Percentiles rank a stretch among this genome's conserved stretches.
Evolutionary conservation across 2,329 filamentous ascomycete species (phyloP).

Genomic region (Cercospora nicotianae): DNA sequence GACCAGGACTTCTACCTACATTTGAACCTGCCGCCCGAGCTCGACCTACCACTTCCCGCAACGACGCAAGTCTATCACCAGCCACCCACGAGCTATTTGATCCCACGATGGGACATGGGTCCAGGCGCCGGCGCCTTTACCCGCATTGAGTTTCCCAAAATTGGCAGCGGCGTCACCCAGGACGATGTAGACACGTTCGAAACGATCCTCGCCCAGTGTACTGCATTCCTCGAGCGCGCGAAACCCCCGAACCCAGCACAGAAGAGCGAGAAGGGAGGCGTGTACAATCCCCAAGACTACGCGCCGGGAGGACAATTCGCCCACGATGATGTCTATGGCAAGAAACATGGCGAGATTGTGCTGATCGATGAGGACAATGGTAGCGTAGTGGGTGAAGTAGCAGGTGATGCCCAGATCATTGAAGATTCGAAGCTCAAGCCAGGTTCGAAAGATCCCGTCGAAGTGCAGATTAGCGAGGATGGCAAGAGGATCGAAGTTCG

Average conservation of each 20-base stretch:
- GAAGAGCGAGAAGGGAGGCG: constrained; percentile 34
- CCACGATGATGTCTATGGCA: constrained; percentile 47
- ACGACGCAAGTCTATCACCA: constrained; percentile 98
- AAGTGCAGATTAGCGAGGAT: constrained; percentile 71
- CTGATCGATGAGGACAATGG: constrained; percentile 95
- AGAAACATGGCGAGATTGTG: constrained; percentile 71
- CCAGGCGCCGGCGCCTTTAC: constrained; percentile 89
- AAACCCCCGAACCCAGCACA: constrained; percentile 54
- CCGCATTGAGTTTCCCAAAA: constrained; percentile 78
- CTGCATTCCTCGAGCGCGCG: constrained; percentile 86
- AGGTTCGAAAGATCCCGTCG: constrained; percentile 89
- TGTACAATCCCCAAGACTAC: constrained; percentile 81
- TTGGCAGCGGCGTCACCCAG: constrained; percentile 74
- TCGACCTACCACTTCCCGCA: constrained; percentile 88
- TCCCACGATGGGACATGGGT: constrained; percentile 91
- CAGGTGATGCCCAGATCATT: constrained; percentile 75
- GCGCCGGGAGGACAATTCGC: constrained; percentile 67
- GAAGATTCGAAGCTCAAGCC: constrained; percentile 74
- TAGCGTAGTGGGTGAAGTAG: constrained; percentile 88
- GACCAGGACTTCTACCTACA: constrained; percentile 97
- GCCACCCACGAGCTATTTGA: constrained; percentile 86
- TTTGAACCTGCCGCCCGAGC: constrained; percentile 87
- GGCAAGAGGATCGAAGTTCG: constrained; percentile 68
- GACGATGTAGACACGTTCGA: constrained; percentile 96
- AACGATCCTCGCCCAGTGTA: constrained; percentile 96